A percentile compares a stretch with the other conserved stretches of the same genome.
phyloP scores from a whole-genome alignment of 176 grass and related monocot species.

The Avena sativa region DNA sequence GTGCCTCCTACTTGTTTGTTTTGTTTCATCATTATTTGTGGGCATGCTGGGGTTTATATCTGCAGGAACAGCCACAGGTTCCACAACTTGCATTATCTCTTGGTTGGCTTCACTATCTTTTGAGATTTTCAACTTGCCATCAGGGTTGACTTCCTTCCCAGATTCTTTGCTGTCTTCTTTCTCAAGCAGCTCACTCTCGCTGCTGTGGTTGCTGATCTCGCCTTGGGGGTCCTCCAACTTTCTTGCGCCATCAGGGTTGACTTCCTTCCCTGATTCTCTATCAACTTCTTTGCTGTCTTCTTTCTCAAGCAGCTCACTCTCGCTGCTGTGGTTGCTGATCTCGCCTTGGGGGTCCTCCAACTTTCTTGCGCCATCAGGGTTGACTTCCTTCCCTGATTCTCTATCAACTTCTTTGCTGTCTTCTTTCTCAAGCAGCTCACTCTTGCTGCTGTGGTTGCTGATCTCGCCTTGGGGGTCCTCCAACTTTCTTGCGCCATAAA shows the following conservation, averaged over 20 bases:
- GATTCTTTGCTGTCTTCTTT: slow-evolving; percentile 42
- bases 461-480: slow-evolving; percentile 49
- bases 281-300: slow-evolving; percentile 35
- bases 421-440: slow-evolving; percentile 57
- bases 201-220: slow-evolving; percentile 38
- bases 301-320: slow-evolving; percentile 57
- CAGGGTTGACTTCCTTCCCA: slow-evolving; percentile 49
- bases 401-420: slow-evolving; percentile 25
- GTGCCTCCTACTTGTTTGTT: slow-evolving; percentile 49
- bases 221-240: slow-evolving; percentile 49
- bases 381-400: slow-evolving; percentile 49
- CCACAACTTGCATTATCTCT: slow-evolving; percentile 16
- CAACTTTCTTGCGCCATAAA: slow-evolving; percentile 36
- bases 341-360: slow-evolving; percentile 49
- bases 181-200: slow-evolving; percentile 58
- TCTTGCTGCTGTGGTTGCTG: slow-evolving; percentile 44
- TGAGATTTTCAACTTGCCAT: slow-evolving; percentile 37
- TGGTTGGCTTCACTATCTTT: slow-evolving; percentile 49
- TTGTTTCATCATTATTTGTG: slow-evolving; percentile 45
- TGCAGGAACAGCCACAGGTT: slow-evolving; percentile 28
- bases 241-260: slow-evolving; percentile 33
- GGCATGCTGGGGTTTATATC: slow-evolving; percentile 39
- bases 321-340: slow-evolving; percentile 37
- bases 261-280: slow-evolving; percentile 48
- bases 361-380: slow-evolving; percentile 39